These are phyloP conservation scores for Fraxinus floribunda DNA, from an alignment of 305 asterid species.

Conservation along the genomic window DNA sequence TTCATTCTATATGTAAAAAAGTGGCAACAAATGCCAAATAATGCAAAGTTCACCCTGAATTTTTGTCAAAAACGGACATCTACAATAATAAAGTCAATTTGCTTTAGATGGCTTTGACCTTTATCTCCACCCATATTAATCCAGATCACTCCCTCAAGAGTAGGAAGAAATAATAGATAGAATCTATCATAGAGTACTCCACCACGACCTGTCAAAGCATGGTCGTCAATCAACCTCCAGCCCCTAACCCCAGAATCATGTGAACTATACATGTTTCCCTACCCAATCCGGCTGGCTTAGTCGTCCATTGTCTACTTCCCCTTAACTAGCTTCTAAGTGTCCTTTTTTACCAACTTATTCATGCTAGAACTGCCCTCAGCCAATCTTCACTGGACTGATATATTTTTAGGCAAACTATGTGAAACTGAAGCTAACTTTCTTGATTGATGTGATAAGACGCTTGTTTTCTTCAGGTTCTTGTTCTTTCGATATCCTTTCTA, in stretches of 20 bases:
- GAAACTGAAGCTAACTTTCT: neutral
- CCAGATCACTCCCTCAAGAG: neutral
- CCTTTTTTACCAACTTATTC: neutral
- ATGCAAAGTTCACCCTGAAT: slow-evolving; percentile 1
- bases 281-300: neutral
- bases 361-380: neutral
- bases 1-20: neutral
- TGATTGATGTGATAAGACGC: neutral
- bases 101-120: neutral
- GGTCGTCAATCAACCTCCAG: neutral
- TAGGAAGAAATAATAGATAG: neutral
- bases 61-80: neutral
- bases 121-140: neutral
- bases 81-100: neutral
- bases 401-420: neutral
- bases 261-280: neutral
- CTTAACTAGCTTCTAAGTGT: neutral
- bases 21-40: neutral
- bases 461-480: neutral
- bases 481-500: neutral
- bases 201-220: neutral
- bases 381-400: neutral
- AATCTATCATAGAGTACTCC: neutral
- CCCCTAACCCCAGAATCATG: neutral
- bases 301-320: neutral